These are phyloP conservation scores for Chamaecrista fasciculata DNA, from an alignment of 306 rosid species.

Conservation along the genomic window DNA sequence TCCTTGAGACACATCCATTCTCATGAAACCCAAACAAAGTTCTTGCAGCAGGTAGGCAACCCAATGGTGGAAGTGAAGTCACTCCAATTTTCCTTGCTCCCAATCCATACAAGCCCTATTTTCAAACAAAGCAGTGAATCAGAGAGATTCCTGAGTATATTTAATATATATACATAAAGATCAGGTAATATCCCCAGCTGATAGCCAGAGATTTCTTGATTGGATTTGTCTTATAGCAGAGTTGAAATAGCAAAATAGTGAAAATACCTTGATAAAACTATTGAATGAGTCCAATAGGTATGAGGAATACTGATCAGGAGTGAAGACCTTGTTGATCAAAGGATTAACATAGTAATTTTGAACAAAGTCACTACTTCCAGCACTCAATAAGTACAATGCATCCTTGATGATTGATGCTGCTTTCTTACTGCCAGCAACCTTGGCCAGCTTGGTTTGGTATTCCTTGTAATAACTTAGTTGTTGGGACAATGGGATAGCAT, in stretches of 20 bases:
- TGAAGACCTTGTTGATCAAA: slow-evolving; percentile 51
- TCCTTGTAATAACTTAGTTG: slow-evolving; percentile 74
- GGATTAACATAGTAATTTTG: slow-evolving; percentile 94
- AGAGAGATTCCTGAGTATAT: neutral
- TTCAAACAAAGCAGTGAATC: slow-evolving; percentile 16
- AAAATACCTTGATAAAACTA: slow-evolving; percentile 70
- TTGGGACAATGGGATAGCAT: slow-evolving; percentile 81
- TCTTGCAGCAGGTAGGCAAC: slow-evolving; percentile 80
- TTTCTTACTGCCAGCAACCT: slow-evolving; percentile 75
- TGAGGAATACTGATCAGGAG: slow-evolving; percentile 66
- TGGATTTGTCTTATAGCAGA: too few relatives aligned
- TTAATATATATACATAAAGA: too few relatives aligned
- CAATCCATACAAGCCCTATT: slow-evolving; percentile 63
- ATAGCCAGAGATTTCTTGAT: too few relatives aligned
- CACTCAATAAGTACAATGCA: slow-evolving; percentile 70
- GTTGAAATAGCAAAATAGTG: neutral
- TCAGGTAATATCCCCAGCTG: too few relatives aligned
- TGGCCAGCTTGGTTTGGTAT: slow-evolving; percentile 68
- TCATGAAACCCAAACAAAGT: slow-evolving; percentile 61
- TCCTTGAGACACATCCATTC: slow-evolving; percentile 62
- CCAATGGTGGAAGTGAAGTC: slow-evolving; percentile 92
- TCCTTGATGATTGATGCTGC: slow-evolving; percentile 71
- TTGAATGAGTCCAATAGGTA: slow-evolving; percentile 52
- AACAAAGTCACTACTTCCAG: slow-evolving; percentile 79
- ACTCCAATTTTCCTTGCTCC: slow-evolving; percentile 94